These are phyloP conservation scores for Iberis pinnata DNA, from an alignment of 345 rosid species.

Conservation along the genomic window DNA sequence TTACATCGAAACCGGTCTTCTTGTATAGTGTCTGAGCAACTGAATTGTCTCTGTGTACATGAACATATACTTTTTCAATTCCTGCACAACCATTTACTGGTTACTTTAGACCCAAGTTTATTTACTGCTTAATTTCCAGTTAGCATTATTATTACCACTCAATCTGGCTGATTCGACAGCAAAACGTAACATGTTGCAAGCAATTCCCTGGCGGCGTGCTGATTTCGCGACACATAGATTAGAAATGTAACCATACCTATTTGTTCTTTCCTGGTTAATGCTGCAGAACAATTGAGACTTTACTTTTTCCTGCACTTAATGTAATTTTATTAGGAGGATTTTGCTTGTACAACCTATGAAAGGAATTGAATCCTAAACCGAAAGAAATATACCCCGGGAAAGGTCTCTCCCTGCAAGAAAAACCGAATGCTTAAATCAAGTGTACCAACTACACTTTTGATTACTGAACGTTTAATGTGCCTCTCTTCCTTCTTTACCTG, in stretches of 20 bases:
- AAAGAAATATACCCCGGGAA: constrained; percentile 63
- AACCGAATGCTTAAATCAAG: constrained; percentile 64
- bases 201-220: constrained; percentile 82
- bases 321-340: too few species aligned
- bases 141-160: constrained; percentile 39
- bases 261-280: constrained; percentile 34
- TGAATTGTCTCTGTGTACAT: constrained; percentile 58
- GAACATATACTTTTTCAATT: constrained; percentile 56
- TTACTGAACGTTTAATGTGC: constrained; percentile 48
- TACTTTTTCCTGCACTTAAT: constrained; percentile 62
- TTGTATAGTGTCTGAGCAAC: constrained; percentile 58
- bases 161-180: constrained; percentile 55
- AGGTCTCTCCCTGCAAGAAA: constrained; percentile 68
- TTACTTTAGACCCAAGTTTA: constrained; percentile 4
- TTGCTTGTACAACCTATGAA: too few species aligned
- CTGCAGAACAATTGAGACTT: constrained; percentile 47
- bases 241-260: constrained; percentile 61
- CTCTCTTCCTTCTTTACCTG: constrained; percentile 66
- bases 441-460: constrained; percentile 85
- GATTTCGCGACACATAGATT: constrained; percentile 79
- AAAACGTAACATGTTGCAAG: constrained; percentile 64
- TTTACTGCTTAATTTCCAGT: too few species aligned
- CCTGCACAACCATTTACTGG: constrained; percentile 36
- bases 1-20: constrained; percentile 77
- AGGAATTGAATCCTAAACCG: too few species aligned